These are phyloP conservation scores for Drechslerella dactyloides DNA, from an alignment of 2,329 filamentous ascomycete genomes.

Conservation along the genomic window DNA sequence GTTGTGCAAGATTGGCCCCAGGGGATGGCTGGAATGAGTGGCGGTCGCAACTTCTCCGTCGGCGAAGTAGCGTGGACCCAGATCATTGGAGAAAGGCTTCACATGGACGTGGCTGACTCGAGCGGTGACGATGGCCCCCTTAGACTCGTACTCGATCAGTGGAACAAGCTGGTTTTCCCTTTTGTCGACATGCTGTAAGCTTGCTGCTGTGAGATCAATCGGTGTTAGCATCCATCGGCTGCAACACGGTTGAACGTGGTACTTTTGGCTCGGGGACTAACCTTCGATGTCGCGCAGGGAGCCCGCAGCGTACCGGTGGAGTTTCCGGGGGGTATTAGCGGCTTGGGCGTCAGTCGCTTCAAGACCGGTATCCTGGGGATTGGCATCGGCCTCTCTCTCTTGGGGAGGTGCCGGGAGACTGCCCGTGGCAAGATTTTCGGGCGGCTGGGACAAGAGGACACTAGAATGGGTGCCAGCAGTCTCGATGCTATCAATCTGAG, in stretches of 20 bases:
- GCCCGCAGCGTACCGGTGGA: background rate
- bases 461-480: too few relatives aligned
- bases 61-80: too few relatives aligned
- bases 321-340: too few relatives aligned
- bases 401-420: too few relatives aligned
- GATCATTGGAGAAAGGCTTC: constrained; percentile 8
- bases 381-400: too few relatives aligned
- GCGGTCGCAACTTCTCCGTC: background rate
- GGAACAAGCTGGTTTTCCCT: constrained; percentile 17
- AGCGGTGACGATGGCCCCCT: constrained; percentile 17
- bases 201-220: constrained; percentile 2
- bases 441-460: too few relatives aligned
- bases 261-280: constrained; percentile 1
- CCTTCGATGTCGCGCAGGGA: constrained; percentile 7
- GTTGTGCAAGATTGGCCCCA: constrained; percentile 32
- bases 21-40: constrained; percentile 18
- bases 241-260: constrained; percentile 9
- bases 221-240: background rate
- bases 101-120: constrained; percentile 35
- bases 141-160: constrained; percentile 9
- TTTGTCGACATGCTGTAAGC: too few relatives aligned
- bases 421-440: too few relatives aligned
- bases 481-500: too few relatives aligned
- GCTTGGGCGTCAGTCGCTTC: too few relatives aligned
- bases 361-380: too few relatives aligned